Base-by-base conservation (phyloP, 202 grass and related monocot genomes). In the Sporobolus alterniflorus region DNA sequence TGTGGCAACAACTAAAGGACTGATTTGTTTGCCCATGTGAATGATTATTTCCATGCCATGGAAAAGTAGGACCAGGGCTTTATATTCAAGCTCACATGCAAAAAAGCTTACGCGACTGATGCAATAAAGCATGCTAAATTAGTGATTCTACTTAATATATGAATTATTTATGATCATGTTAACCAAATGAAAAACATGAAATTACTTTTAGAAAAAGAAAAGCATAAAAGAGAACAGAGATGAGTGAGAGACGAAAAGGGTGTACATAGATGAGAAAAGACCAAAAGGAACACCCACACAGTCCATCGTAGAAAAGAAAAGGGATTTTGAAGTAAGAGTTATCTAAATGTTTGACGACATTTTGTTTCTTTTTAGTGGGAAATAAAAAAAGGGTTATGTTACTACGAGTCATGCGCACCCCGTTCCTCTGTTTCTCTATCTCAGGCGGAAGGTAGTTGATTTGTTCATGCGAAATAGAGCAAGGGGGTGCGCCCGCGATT, bases 1-100 rank as follows among this genome's bases (percentile, higher is more conserved):
- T 70, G 65, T 59, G 39, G 78, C 78, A 80, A 69, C 78, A 80
- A 80, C 78, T 80, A 80, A 80, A 80, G 65, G 57, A 56, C 34
- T 13, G 5, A n/a, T 31, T 80, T 59, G 25, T 16, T 9, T 80
- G 5, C 2, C 50, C 78, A 69, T 69, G 78, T 80, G 78, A 80
- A 70, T 22, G 32, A 20, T 52, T 47, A 56, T 69, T 59, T 49
- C 15, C 78, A 11, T 57, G 24, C 17, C 33, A 56, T 56, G 51
- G 33, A 30, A 21, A 56, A 78, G 52, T n/a, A 33, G 12, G 48
- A 56, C 69, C 56, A 56, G 48, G 10, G 33, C 77, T 80, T 80
- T 69, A 69, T 55, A 79, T 55, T 30, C 64, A 57, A 7, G 65
- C 42, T 80, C 78, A 70, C 78, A 70, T 80, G 65, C 65, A 39